Conservation (phyloP, 192 early-diverging fungal genomes). For the Spinellus fusiger region DNA sequence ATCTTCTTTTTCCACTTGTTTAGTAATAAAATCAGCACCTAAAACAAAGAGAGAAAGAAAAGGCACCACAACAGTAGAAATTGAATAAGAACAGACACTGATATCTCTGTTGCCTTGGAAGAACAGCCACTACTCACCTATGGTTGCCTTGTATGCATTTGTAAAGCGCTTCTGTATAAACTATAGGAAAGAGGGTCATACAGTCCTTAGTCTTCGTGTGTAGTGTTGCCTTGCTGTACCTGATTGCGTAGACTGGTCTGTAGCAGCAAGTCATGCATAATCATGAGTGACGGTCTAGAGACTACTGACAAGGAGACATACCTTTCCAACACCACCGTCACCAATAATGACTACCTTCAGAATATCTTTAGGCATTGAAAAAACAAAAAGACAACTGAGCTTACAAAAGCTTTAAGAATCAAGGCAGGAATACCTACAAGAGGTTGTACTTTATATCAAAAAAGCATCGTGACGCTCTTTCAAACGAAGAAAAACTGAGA, state of each 20-base stretch:
- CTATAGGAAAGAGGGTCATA: slow-evolving; percentile 28
- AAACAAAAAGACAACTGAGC: not conserved
- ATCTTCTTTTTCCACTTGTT: slow-evolving; percentile 85
- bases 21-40: slow-evolving; percentile 91
- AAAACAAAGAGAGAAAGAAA: too few species aligned
- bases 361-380: slow-evolving; percentile 43
- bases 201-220: not conserved
- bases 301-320: slow-evolving; percentile 4
- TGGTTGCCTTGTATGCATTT: slow-evolving; percentile 96
- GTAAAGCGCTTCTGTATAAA: slow-evolving; percentile 91
- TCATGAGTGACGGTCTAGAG: not conserved
- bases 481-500: not conserved
- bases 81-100: too few species aligned
- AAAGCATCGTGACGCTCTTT: not conserved
- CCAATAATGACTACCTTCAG: slow-evolving; percentile 49
- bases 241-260: slow-evolving; percentile 36
- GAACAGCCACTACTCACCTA: too few species aligned
- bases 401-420: not conserved
- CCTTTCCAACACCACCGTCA: slow-evolving; percentile 52
- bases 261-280: not conserved
- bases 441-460: not conserved
- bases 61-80: too few species aligned
- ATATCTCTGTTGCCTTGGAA: too few species aligned
- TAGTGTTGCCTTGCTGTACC: not conserved
- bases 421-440: not conserved